Evolutionary conservation across 345 rosid species (phyloP).

Genomic region (Draba incana): DNA sequence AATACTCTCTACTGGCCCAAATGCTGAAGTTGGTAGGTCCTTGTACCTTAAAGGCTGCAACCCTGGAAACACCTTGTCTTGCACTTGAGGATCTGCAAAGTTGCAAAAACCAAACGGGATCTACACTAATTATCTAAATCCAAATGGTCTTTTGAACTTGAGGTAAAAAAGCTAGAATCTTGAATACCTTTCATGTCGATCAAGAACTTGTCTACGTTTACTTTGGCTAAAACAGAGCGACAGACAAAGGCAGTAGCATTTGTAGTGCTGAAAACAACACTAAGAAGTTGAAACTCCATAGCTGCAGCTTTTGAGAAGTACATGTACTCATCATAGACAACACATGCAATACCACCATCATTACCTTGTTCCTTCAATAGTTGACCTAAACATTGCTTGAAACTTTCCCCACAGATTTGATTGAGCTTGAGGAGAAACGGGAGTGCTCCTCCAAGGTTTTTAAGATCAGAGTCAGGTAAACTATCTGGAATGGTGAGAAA

Average conservation of each 20-base stretch:
- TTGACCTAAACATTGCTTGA: slow-evolving; percentile 43
- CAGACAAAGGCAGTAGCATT: slow-evolving; percentile 43
- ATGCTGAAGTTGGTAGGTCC: slow-evolving; percentile 40
- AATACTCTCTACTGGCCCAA: slow-evolving; percentile 34
- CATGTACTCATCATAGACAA: slow-evolving; percentile 60
- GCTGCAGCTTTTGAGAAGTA: slow-evolving; percentile 47
- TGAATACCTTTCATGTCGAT: slow-evolving; percentile 36
- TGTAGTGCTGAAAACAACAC: slow-evolving; percentile 41
- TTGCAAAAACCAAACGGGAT: background rate
- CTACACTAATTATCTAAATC: background rate
- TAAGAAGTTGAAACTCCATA: slow-evolving; percentile 41
- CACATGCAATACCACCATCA: slow-evolving; percentile 35
- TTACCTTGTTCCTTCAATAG: slow-evolving; percentile 31
- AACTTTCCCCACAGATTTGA: slow-evolving; percentile 43
- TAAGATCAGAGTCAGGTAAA: slow-evolving; percentile 40
- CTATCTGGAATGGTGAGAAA: too few species aligned
- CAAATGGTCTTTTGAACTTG: background rate
- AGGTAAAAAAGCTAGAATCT: slow-evolving; percentile 4
- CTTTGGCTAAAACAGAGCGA: slow-evolving; percentile 28
- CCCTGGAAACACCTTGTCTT: slow-evolving; percentile 23
- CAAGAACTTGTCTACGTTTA: slow-evolving; percentile 27
- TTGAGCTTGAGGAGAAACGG: slow-evolving; percentile 44
- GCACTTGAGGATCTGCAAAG: slow-evolving; percentile 20
- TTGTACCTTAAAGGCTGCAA: slow-evolving; percentile 43
- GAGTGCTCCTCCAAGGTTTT: slow-evolving; percentile 15